These are phyloP conservation scores for Fagus sylvatica DNA, from an alignment of 306 rosid species.

Conservation along the genomic window DNA sequence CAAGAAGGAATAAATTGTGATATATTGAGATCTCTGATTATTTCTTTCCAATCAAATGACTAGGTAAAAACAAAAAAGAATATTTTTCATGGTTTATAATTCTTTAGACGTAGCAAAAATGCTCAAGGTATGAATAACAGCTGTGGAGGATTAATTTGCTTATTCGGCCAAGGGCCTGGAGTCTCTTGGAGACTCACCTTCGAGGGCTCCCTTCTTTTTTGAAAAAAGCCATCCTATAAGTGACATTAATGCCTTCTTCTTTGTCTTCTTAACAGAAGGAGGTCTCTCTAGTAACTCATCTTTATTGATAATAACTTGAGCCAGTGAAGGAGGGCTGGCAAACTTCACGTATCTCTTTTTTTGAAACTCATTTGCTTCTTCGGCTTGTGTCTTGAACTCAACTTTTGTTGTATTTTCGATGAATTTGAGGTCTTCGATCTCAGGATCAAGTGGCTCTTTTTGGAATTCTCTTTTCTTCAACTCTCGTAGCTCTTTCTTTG, in stretches of 20 bases:
- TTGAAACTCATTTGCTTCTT: conserved; percentile 33
- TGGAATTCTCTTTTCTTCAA: conserved; percentile 51
- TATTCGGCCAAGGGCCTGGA: neutral
- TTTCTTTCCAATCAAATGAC: neutral
- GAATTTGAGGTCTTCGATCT: conserved; percentile 64
- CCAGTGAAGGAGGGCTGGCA: conserved; percentile 69
- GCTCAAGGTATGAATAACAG: neutral
- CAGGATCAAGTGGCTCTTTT: conserved; percentile 43
- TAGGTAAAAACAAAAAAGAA: neutral
- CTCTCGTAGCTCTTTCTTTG: conserved; percentile 60
- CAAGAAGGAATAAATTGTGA: neutral
- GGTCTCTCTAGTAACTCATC: conserved; percentile 35
- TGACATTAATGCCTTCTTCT: conserved; percentile 55
- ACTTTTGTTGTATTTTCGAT: conserved; percentile 39
- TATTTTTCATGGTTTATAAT: neutral
- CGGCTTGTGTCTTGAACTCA: conserved; percentile 32
- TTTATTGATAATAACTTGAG: conserved; percentile 44
- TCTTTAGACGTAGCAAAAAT: neutral
- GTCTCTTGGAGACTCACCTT: conserved; percentile 35
- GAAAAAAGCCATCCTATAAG: conserved; percentile 68
- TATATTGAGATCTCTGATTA: neutral
- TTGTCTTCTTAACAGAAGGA: conserved; percentile 51
- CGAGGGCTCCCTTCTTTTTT: conserved; percentile 47
- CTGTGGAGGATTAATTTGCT: neutral
- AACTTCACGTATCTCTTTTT: conserved; percentile 75